Evolutionary conservation across 345 rosid species (phyloP).

Genomic region (Ceriops zippeliana): DNA sequence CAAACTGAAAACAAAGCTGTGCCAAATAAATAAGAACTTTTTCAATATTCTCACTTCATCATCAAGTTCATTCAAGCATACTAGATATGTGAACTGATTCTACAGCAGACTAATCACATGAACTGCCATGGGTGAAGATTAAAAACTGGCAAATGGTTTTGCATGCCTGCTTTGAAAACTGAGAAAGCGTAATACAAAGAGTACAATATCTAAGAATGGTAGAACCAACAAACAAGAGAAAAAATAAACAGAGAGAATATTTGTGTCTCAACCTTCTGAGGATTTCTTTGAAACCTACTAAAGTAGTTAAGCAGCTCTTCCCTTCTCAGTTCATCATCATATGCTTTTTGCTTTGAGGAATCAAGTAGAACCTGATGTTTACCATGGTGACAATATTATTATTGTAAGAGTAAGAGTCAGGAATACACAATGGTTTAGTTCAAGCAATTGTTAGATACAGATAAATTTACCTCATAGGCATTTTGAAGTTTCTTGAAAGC

Average conservation of each 20-base stretch:
- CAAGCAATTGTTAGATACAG: constrained; percentile 5
- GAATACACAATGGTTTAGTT: background rate
- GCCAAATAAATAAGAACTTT: background rate
- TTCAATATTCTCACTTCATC: background rate
- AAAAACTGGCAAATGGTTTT: background rate
- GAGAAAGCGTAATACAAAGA: background rate
- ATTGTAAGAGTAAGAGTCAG: constrained; percentile 1
- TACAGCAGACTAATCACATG: background rate
- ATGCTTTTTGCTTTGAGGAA: constrained; percentile 74
- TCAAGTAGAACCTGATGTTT: constrained; percentile 69
- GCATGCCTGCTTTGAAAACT: background rate
- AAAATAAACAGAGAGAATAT: constrained; percentile 27
- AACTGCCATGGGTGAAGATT: background rate
- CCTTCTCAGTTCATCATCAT: constrained; percentile 86
- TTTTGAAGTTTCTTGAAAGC: constrained; percentile 99
- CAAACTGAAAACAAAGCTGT: background rate
- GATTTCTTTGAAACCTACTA: constrained; percentile 70
- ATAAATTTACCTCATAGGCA: constrained; percentile 76
- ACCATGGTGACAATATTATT: background rate
- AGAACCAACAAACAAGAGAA: background rate
- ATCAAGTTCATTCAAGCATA: background rate
- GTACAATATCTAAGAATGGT: background rate
- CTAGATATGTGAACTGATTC: background rate
- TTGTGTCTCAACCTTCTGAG: constrained; percentile 58
- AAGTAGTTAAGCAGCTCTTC: constrained; percentile 83